Percentiles rank a stretch among this genome's conserved stretches.
Conservation (phyloP, 257 asterid genomes). For the Jacaranda copaia region DNA sequence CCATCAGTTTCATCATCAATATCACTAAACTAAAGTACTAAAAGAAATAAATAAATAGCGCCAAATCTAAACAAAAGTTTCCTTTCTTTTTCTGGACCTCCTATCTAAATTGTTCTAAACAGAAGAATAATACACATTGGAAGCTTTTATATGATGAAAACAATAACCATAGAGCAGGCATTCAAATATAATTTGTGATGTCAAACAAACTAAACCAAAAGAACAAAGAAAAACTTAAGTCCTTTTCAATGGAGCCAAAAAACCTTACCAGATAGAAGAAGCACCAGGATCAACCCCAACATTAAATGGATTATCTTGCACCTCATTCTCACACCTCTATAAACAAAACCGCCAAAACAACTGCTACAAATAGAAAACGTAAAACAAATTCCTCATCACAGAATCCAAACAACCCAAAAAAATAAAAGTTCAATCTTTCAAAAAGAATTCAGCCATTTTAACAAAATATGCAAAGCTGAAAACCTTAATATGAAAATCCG, state of each 20-base stretch:
- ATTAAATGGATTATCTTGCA: constrained; percentile 39
- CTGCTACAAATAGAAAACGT: constrained; percentile 16
- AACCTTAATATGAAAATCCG: constrained; percentile 28
- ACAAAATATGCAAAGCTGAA: constrained; percentile 3
- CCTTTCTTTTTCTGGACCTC: neutral
- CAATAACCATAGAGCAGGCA: constrained; percentile 16
- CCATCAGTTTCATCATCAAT: constrained; percentile 14
- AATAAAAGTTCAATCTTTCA: constrained; percentile 15
- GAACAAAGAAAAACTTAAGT: neutral
- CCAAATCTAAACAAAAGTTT: constrained; percentile 2
- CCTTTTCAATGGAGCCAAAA: constrained; percentile 15
- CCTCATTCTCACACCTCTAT: constrained; percentile 57
- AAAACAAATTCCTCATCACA: constrained; percentile 12
- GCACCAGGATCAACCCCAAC: constrained; percentile 49
- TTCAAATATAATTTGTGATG: constrained; percentile 7
- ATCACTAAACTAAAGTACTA: constrained; percentile 13
- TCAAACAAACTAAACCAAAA: constrained; percentile 31
- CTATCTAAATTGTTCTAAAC: constrained; percentile 1
- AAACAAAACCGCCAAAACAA: constrained; percentile 34
- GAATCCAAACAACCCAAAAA: constrained; percentile 23
- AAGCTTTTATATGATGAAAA: constrained; percentile 14
- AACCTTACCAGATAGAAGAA: constrained; percentile 67
- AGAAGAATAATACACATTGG: neutral
- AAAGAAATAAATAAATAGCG: neutral
- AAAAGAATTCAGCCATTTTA: constrained; percentile 21